A percentile compares a stretch with the other conserved stretches of the same genome.
These are phyloP conservation scores for Zygnema cylindricum DNA, from an alignment of 139 green algal species.

Conservation along the genomic window DNA sequence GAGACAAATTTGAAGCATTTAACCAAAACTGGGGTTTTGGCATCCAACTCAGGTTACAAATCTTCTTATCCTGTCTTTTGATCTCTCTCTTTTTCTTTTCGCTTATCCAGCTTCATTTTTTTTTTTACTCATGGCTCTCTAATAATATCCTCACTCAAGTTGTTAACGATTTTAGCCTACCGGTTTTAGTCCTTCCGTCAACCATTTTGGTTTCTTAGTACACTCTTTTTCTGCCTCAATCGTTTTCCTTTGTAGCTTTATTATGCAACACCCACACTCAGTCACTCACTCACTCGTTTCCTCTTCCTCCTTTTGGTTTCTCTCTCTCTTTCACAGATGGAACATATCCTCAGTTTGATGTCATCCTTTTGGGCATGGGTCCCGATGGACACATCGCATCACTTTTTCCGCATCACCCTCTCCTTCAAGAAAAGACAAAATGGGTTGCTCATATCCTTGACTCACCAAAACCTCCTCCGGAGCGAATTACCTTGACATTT, in stretches of 20 bases:
- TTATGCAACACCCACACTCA: no score
- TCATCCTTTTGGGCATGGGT: conserved; percentile 82
- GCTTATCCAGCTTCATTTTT: no score
- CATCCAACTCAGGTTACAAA: not conserved
- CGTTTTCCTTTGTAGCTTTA: no score
- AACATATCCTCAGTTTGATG: conserved; percentile 21
- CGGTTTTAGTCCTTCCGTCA: no score
- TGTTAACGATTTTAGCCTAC: no score
- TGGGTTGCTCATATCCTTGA: conserved; percentile 90
- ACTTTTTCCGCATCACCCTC: conserved; percentile 86
- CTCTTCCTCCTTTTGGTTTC: not conserved
- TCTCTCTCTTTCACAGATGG: conserved; percentile 18
- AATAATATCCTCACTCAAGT: no score
- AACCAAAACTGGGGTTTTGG: not conserved
- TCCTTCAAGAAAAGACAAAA: conserved; percentile 49
- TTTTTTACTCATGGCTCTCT: no score
- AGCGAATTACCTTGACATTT: conserved; percentile 90
- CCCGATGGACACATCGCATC: conserved; percentile 96
- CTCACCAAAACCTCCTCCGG: conserved; percentile 94
- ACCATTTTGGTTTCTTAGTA: no score
- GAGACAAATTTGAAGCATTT: conserved; percentile 40
- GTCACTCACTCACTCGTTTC: no score
- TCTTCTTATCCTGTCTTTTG: not conserved
- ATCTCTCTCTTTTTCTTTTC: conserved; percentile 1
- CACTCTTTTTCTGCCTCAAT: no score